Conservation (phyloP, 805 yeast genomes). For the Wickerhamiella allomyrinae region DNA sequence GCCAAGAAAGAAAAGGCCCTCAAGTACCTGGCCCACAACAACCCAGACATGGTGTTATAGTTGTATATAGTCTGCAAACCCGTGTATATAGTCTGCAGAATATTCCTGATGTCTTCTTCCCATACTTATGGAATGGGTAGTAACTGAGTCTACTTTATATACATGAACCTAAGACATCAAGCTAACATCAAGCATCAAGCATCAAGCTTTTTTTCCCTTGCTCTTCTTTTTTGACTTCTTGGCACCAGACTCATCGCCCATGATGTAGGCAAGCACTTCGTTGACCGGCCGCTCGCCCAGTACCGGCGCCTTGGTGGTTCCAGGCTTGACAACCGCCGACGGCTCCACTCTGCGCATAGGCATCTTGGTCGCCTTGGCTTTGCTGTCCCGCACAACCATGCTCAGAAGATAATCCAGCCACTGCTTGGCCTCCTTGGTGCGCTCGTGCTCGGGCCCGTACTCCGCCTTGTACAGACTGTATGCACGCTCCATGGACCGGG, state of each 20-base stretch:
- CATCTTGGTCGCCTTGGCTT: conserved; percentile 5
- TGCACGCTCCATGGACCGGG: conserved; percentile 42
- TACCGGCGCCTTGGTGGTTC: conserved; percentile 27
- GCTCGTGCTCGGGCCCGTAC: conserved; percentile 53
- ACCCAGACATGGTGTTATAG: conserved; percentile 15
- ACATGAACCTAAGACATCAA: neutral
- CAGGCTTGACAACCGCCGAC: neutral
- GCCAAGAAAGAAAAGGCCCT: conserved; percentile 17
- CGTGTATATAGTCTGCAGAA: too few relatives aligned
- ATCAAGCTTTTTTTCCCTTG: neutral
- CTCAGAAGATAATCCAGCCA: conserved; percentile 46
- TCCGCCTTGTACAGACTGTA: conserved; percentile 39
- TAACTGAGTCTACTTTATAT: too few relatives aligned
- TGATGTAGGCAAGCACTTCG: conserved; percentile 49
- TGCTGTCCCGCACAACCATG: conserved; percentile 29
- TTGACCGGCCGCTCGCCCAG: conserved; percentile 49
- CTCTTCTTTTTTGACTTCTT: neutral
- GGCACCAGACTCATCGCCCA: conserved; percentile 5
- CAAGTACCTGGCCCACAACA: conserved; percentile 18
- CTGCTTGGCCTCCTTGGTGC: conserved; percentile 51
- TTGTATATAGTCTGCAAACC: too few relatives aligned
- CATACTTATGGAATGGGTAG: too few relatives aligned
- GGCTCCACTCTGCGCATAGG: neutral
- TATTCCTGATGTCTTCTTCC: too few relatives aligned
- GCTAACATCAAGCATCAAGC: neutral